Conservation (phyloP, 768 basidiomycete species). For the Boletales sp. region DNA sequence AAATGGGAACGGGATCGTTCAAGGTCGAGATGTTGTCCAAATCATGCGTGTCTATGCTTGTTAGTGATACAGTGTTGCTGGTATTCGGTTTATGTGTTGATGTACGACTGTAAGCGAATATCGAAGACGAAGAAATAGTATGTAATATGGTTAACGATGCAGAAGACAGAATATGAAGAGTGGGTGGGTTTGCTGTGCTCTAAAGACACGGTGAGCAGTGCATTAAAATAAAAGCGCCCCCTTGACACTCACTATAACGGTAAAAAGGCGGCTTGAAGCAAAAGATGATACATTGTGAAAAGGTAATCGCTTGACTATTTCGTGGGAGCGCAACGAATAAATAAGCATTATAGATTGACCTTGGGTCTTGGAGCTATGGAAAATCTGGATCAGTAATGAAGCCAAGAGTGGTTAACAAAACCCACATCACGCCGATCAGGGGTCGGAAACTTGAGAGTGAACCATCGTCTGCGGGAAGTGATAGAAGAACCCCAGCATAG, state of each 20-base stretch:
- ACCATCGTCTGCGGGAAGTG: constrained; percentile 28
- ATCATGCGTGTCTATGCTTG: constrained; percentile 29
- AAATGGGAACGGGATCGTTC: constrained; percentile 45
- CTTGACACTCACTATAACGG: constrained; percentile 51
- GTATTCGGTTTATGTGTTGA: constrained; percentile 31
- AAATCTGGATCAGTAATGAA: constrained; percentile 2
- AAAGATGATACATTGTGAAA: constrained; percentile 44
- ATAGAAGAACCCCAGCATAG: constrained; percentile 41
- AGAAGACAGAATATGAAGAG: constrained; percentile 55
- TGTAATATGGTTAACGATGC: constrained; percentile 49
- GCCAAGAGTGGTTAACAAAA: constrained; percentile 1
- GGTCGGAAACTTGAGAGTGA: constrained; percentile 30
- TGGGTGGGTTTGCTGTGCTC: constrained; percentile 55
- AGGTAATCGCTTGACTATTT: constrained; percentile 45
- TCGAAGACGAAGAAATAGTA: constrained; percentile 44
- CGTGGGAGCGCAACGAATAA: constrained; percentile 48
- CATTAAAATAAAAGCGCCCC: background rate
- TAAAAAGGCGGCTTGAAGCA: constrained; percentile 44
- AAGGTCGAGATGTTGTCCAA: constrained; percentile 11
- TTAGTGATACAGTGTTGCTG: constrained; percentile 39
- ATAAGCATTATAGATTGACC: constrained; percentile 32
- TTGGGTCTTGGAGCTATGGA: constrained; percentile 21
- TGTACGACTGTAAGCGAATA: constrained; percentile 44
- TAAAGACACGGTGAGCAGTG: constrained; percentile 21
- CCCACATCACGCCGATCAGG: constrained; percentile 35